phyloP scores from a whole-genome alignment of 345 rosid genomes.

The Microcos paniculata region DNA sequence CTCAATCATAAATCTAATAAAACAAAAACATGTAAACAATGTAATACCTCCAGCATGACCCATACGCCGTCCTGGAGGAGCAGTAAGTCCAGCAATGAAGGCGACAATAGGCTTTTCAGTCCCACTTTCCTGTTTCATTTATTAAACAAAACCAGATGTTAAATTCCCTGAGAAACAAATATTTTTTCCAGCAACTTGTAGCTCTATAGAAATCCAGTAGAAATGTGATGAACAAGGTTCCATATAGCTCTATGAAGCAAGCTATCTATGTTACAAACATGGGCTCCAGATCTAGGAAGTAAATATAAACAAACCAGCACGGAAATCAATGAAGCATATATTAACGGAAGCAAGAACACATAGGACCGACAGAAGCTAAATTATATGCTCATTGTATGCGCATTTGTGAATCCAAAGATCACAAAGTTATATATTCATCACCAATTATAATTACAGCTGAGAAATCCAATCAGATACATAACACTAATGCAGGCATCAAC shows the following conservation, averaged over 20 bases:
- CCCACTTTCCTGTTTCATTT: constrained; percentile 78
- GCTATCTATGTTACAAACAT: not conserved
- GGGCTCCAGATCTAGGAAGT: not conserved
- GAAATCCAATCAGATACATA: not conserved
- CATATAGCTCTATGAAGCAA: not conserved
- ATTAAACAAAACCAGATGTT: not conserved
- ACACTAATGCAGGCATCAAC: not conserved
- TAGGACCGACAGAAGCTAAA: not conserved
- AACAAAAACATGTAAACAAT: not conserved
- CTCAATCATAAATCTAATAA: not conserved
- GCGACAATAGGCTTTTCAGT: constrained; percentile 95
- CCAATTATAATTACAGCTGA: not conserved
- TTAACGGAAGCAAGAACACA: not conserved
- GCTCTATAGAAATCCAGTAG: not conserved
- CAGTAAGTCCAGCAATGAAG: constrained; percentile 96
- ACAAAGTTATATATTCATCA: not conserved
- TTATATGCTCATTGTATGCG: not conserved
- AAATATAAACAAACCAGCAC: not conserved
- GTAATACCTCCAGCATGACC: constrained; percentile 97
- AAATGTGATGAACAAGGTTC: not conserved
- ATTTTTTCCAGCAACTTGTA: not conserved
- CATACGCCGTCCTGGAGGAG: constrained; percentile 98
- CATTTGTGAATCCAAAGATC: not conserved
- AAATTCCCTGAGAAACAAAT: not conserved
- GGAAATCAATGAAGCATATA: not conserved